Evolutionary conservation across 202 grass and related monocot species (phyloP).

Genomic region (Cymbopogon flexuosus): DNA sequence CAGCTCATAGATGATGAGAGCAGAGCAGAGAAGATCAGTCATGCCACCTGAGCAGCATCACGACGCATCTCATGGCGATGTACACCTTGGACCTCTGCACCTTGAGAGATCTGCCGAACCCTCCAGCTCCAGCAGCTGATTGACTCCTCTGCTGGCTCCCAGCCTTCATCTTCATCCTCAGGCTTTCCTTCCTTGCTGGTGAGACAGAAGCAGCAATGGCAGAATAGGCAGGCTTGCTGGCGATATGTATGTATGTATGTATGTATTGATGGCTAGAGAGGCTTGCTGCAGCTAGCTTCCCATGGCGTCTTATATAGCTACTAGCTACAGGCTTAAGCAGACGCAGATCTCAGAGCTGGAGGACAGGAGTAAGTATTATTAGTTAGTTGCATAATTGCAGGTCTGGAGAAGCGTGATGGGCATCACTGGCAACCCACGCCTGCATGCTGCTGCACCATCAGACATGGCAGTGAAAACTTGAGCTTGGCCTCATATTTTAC

Average conservation of each 20-base stretch:
- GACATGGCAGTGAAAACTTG: conserved; percentile 8
- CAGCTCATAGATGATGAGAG: not conserved
- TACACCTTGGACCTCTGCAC: conserved; percentile 4
- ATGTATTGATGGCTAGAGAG: no score
- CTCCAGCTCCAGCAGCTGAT: not conserved
- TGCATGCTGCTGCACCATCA: not conserved
- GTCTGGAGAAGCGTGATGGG: not conserved
- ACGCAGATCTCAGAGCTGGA: conserved; percentile 6
- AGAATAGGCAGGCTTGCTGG: not conserved
- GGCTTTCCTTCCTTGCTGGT: not conserved
- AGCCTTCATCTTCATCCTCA: not conserved
- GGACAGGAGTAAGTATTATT: not conserved
- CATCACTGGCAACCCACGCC: conserved; percentile 12
- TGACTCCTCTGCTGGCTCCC: not conserved
- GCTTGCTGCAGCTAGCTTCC: not conserved
- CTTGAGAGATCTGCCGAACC: conserved; percentile 13
- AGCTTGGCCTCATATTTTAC: not conserved
- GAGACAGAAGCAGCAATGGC: not conserved
- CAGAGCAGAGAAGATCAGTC: not conserved
- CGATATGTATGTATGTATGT: no score
- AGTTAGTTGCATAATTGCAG: conserved; percentile 4
- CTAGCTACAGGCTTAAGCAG: not conserved
- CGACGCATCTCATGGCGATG: conserved; percentile 22
- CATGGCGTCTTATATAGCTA: not conserved
- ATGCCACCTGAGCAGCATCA: conserved; percentile 14